These are phyloP conservation scores for Dioscorea alata DNA, from an alignment of 106 monocot species.

Conservation along the genomic window DNA sequence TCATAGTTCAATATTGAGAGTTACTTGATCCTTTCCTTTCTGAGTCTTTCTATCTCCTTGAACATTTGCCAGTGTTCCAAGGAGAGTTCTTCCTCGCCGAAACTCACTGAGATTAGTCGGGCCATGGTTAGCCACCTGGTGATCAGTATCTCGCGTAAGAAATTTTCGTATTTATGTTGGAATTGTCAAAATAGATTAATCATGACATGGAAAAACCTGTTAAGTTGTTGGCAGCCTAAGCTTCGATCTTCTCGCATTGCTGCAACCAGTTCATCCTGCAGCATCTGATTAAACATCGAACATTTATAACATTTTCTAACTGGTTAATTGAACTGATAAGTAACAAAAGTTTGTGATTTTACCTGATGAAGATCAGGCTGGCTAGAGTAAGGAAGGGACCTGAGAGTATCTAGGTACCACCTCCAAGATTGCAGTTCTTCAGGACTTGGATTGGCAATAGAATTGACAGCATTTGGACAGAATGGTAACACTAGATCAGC, in stretches of 20 bases:
- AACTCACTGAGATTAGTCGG: slow-evolving; percentile 65
- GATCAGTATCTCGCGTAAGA: neutral
- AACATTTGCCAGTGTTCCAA: slow-evolving; percentile 78
- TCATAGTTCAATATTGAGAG: neutral
- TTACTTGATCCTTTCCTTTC: slow-evolving; percentile 57
- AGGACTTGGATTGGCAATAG: slow-evolving; percentile 12
- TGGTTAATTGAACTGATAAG: no score
- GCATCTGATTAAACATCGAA: slow-evolving; percentile 19
- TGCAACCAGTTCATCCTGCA: slow-evolving; percentile 80
- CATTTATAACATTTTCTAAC: no score
- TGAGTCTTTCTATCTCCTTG: slow-evolving; percentile 83
- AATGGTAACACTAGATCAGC: slow-evolving; percentile 82
- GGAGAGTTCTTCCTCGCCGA: slow-evolving; percentile 56
- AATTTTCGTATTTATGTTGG: neutral
- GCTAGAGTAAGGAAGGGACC: slow-evolving; percentile 54
- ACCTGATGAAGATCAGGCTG: slow-evolving; percentile 65
- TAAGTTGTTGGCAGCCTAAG: slow-evolving; percentile 55
- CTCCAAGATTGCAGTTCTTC: slow-evolving; percentile 80
- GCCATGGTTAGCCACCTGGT: slow-evolving; percentile 85
- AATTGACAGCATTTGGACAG: slow-evolving; percentile 28
- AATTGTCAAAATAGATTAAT: neutral
- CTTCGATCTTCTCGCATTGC: slow-evolving; percentile 65
- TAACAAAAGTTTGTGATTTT: neutral
- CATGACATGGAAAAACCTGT: slow-evolving; percentile 38
- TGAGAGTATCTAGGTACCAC: slow-evolving; percentile 78